A percentile compares a stretch with the other conserved stretches of the same genome.
These are phyloP conservation scores for Podospora bellae-mahoneyi DNA, from an alignment of 495 filamentous ascomycete species.

Conservation along the genomic window DNA sequence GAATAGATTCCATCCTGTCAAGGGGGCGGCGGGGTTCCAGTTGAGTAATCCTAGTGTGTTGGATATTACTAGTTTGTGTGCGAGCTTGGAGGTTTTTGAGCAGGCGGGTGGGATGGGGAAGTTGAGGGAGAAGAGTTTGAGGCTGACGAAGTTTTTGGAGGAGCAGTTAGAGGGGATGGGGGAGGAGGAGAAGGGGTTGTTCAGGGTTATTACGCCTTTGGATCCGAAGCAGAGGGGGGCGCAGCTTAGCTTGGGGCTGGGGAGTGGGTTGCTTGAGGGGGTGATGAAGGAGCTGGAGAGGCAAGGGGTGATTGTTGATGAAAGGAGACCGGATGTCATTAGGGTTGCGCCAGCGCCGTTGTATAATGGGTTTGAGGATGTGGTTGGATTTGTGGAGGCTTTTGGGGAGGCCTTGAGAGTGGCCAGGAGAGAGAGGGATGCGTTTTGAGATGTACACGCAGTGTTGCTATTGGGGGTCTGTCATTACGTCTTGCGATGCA, in stretches of 20 bases:
- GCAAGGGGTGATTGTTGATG: constrained; percentile 75
- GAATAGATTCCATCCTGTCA: constrained; percentile 69
- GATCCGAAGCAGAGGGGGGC: constrained; percentile 72
- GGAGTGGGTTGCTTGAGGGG: constrained; percentile 61
- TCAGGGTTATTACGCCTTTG: constrained; percentile 75
- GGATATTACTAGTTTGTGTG: constrained; percentile 66
- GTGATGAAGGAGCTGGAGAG: constrained; percentile 68
- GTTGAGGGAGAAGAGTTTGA: constrained; percentile 70
- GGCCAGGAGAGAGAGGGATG: constrained; percentile 17
- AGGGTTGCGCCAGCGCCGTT: constrained; percentile 87
- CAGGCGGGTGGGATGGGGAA: constrained; percentile 62
- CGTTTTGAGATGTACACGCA: neutral
- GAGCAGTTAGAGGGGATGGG: constrained; percentile 52
- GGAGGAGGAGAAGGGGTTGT: constrained; percentile 51
- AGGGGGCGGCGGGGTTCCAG: constrained; percentile 67
- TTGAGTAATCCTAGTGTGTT: constrained; percentile 65
- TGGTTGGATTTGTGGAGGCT: constrained; percentile 69
- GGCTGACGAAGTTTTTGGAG: constrained; percentile 78
- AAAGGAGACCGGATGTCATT: constrained; percentile 85
- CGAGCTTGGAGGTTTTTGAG: constrained; percentile 75
- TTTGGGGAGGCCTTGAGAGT: constrained; percentile 52
- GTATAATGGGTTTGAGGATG: constrained; percentile 82
- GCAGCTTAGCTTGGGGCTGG: constrained; percentile 75
- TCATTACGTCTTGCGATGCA: too few species aligned
- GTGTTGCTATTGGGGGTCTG: too few species aligned